A percentile compares a stretch with the other conserved stretches of the same genome.
Conservation (phyloP, 257 asterid species). For the Nicotiana attenuata region DNA sequence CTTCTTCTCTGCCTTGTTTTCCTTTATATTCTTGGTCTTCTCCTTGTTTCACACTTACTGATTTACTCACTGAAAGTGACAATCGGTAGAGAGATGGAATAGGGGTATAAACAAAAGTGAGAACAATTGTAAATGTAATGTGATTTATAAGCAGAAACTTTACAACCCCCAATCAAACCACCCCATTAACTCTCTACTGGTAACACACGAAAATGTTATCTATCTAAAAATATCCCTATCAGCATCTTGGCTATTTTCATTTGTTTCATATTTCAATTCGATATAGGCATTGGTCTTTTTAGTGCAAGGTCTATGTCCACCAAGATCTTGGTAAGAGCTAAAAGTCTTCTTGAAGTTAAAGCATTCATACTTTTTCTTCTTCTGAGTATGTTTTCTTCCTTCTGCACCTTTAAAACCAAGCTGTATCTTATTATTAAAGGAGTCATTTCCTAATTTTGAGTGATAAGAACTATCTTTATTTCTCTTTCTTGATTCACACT, state of each 20-base stretch:
- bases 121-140: background rate
- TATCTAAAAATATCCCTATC: conserved; percentile 20
- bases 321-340: conserved; percentile 88
- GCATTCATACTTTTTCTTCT: conserved; percentile 75
- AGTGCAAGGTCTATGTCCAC: conserved; percentile 96
- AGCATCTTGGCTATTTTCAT: conserved; percentile 50
- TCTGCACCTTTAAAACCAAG: conserved; percentile 31
- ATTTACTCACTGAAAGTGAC: background rate
- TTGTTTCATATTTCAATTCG: conserved; percentile 51
- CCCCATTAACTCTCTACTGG: background rate
- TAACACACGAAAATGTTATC: background rate
- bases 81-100: background rate
- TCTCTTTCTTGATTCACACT: conserved; percentile 40
- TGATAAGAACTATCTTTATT: conserved; percentile 25
- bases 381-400: conserved; percentile 21
- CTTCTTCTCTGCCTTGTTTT: background rate
- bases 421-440: conserved; percentile 24
- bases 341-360: conserved; percentile 74
- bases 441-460: conserved; percentile 26
- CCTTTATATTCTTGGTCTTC: background rate
- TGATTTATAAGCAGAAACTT: too few relatives aligned
- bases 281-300: conserved; percentile 36
- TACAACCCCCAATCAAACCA: background rate
- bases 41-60: too few relatives aligned
- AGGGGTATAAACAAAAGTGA: background rate